Percentiles rank a stretch among this genome's conserved stretches.
phyloP scores from a whole-genome alignment of 176 grass and related monocot species.

The Oryza meridionalis region DNA sequence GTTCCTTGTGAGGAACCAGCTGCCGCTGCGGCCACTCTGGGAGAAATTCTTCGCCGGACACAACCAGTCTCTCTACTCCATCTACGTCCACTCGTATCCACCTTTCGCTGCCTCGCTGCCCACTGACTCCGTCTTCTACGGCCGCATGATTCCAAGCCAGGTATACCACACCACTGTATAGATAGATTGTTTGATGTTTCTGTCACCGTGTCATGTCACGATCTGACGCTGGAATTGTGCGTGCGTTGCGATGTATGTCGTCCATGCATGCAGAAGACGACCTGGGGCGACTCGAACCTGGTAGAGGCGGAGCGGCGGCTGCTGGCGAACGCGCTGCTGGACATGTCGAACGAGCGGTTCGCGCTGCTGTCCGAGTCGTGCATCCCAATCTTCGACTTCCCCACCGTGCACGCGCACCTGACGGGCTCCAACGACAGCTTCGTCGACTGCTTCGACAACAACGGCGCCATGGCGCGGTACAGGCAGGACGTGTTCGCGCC shows the following conservation, averaged over 20 bases:
- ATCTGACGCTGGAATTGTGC: not conserved
- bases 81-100: constrained; percentile 71
- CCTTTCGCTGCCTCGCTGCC: constrained; percentile 48
- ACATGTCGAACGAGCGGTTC: constrained; percentile 63
- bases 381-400: constrained; percentile 57
- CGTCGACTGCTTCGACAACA: constrained; percentile 59
- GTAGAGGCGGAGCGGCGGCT: constrained; percentile 61
- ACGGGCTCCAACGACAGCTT: constrained; percentile 51
- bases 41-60: constrained; percentile 79
- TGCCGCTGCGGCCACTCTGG: constrained; percentile 68
- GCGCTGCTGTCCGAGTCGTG: constrained; percentile 68
- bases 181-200: not conserved
- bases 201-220: not conserved
- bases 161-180: constrained; percentile 26
- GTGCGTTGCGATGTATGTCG: not conserved
- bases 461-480: constrained; percentile 56
- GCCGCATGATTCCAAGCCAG: constrained; percentile 69
- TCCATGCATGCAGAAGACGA: constrained; percentile 43
- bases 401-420: constrained; percentile 47
- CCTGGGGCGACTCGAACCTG: constrained; percentile 61
- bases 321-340: constrained; percentile 72
- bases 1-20: constrained; percentile 54
- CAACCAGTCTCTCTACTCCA: constrained; percentile 44
- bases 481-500: constrained; percentile 34
- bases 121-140: constrained; percentile 59